Conservation (phyloP, 306 rosid species). For the Cyamopsis tetragonoloba region DNA sequence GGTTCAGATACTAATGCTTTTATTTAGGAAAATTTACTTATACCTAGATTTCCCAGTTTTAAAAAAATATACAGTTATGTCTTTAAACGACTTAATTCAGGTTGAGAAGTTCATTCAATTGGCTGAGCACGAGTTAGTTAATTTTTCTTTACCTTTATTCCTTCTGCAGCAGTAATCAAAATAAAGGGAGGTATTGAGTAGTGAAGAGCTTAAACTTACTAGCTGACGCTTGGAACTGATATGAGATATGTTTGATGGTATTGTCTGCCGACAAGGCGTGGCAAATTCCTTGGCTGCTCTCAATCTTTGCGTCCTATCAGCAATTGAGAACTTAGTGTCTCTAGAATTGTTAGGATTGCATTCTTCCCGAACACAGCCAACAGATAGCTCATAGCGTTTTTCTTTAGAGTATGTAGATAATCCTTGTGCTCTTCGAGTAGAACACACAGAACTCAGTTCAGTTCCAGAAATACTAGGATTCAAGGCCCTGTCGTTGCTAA, state of each 20-base stretch:
- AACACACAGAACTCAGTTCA: conserved; percentile 56
- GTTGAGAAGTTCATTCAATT: background rate
- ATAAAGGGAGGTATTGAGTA: background rate
- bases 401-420: conserved; percentile 37
- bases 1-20: background rate
- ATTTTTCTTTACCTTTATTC: background rate
- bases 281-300: conserved; percentile 40
- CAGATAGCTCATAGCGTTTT: conserved; percentile 41
- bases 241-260: conserved; percentile 39
- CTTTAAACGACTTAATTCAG: background rate
- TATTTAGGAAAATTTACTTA: background rate
- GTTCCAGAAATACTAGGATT: conserved; percentile 83
- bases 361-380: conserved; percentile 40
- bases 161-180: background rate
- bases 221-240: conserved; percentile 40
- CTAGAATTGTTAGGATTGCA: conserved; percentile 28
- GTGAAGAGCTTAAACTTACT: conserved; percentile 40
- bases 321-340: conserved; percentile 43
- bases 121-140: too few relatives aligned
- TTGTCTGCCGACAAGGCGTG: conserved; percentile 38
- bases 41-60: background rate
- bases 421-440: conserved; percentile 48
- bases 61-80: background rate
- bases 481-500: conserved; percentile 68
- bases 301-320: conserved; percentile 34